Conservation (phyloP, 768 basidiomycete species). For the Panaeolus cyanescens region DNA sequence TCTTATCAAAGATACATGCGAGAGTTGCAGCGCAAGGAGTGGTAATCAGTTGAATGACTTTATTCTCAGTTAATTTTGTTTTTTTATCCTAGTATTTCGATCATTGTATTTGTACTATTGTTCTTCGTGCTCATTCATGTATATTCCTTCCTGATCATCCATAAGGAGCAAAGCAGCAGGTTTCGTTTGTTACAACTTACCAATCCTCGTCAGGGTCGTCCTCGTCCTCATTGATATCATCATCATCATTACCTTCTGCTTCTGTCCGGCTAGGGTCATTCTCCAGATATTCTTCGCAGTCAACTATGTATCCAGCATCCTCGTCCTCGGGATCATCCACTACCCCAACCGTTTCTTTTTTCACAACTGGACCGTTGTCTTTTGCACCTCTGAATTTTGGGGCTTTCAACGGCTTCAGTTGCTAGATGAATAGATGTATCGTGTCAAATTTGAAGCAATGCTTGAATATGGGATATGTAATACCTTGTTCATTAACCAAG, state of each 20-base stretch:
- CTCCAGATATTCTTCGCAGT: constrained; percentile 14
- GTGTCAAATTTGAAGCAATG: too few species aligned
- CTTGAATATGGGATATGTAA: too few species aligned
- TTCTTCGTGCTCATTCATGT: background rate
- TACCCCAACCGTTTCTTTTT: background rate
- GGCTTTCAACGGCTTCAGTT: background rate
- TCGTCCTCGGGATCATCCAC: constrained; percentile 15
- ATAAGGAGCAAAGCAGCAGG: too few species aligned
- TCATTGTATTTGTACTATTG: too few species aligned
- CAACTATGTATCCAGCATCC: constrained; percentile 9
- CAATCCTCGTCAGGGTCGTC: constrained; percentile 7
- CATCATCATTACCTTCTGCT: background rate
- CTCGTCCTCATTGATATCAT: background rate
- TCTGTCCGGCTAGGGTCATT: background rate
- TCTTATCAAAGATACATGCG: constrained; percentile 32
- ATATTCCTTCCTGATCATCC: too few species aligned
- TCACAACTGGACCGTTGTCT: background rate
- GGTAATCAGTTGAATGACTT: constrained; percentile 16
- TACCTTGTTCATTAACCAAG: background rate
- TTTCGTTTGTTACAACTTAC: background rate
- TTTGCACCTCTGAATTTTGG: background rate
- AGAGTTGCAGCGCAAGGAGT: constrained; percentile 48
- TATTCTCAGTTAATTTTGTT: constrained; percentile 6
- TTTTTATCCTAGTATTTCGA: constrained; percentile 2
- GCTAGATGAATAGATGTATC: background rate